Percentiles rank a stretch among this genome's conserved stretches.
Conservation (phyloP, 805 yeast species). For the Teunomyces stri region DNA sequence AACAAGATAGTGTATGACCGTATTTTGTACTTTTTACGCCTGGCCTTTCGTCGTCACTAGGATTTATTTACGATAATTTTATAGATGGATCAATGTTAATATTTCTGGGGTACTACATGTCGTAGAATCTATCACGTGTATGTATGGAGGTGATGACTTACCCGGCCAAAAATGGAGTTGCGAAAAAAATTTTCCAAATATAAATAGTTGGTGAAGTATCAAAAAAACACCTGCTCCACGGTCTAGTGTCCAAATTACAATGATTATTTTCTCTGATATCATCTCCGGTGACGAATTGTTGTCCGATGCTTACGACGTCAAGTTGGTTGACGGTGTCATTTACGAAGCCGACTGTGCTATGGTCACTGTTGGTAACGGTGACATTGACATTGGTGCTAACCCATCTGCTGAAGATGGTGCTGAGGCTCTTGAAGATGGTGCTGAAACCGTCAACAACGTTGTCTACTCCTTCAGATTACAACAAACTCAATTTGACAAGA, state of each 20-base stretch:
- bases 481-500: constrained; percentile 95
- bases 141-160: background rate
- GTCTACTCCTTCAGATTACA: constrained; percentile 98
- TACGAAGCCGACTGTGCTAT: constrained; percentile 95
- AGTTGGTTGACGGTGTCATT: constrained; percentile 84
- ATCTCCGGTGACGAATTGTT: constrained; percentile 92
- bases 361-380: constrained; percentile 87
- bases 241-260: constrained; percentile 13
- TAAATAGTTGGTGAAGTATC: constrained; percentile 1
- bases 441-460: constrained; percentile 94
- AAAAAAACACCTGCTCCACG: constrained; percentile 4
- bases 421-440: constrained; percentile 79
- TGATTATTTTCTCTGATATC: constrained; percentile 61
- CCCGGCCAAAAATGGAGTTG: background rate
- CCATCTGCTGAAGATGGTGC: constrained; percentile 97
- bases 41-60: constrained; percentile 1
- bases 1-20: constrained; percentile 63
- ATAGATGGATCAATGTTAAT: background rate
- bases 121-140: constrained; percentile 6
- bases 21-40: constrained; percentile 13
- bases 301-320: constrained; percentile 95
- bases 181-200: constrained; percentile 1
- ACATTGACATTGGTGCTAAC: constrained; percentile 98
- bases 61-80: background rate
- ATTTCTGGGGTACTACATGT: background rate